A percentile compares a stretch with the other conserved stretches of the same genome.
Conservation (phyloP, 2,329 filamentous ascomycete genomes). For the Fulvia fulva region DNA sequence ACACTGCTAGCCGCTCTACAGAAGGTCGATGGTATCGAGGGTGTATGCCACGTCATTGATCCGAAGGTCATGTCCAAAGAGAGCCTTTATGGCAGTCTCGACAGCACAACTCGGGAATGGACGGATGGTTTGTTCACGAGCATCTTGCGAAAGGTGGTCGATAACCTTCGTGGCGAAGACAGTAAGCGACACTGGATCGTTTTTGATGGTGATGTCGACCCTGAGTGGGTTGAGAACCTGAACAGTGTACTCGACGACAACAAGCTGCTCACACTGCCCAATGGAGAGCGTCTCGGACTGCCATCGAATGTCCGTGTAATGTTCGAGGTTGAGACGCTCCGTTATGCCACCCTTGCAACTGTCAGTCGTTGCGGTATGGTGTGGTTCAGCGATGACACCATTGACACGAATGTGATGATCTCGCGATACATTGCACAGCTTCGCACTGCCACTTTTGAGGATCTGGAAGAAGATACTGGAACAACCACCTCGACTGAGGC, state of each 20-base stretch:
- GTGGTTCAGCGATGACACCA: slow-evolving; percentile 98
- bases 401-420: slow-evolving; percentile 89
- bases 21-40: slow-evolving; percentile 84
- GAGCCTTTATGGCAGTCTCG: slow-evolving; percentile 88
- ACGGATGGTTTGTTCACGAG: slow-evolving; percentile 98
- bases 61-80: slow-evolving; percentile 99
- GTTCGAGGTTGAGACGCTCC: slow-evolving; percentile 98
- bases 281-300: slow-evolving; percentile 93
- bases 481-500: slow-evolving; percentile 54
- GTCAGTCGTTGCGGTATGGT: slow-evolving; percentile 99
- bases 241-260: slow-evolving; percentile 99
- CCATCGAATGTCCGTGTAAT: slow-evolving; percentile 96
- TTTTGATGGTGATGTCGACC: slow-evolving; percentile 97
- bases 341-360: slow-evolving; percentile 96
- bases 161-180: slow-evolving; percentile 96
- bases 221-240: slow-evolving; percentile 99
- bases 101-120: slow-evolving; percentile 97
- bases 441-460: slow-evolving; percentile 80
- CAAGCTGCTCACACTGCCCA: slow-evolving; percentile 92
- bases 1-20: slow-evolving; percentile 87
- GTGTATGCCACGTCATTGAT: slow-evolving; percentile 95
- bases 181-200: slow-evolving; percentile 98
- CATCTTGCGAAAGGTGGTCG: slow-evolving; percentile 95
- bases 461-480: slow-evolving; percentile 87
- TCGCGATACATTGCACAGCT: slow-evolving; percentile 83